Evolutionary conservation across 1,139 yeast genomes (phyloP).

Genomic region (Suhomyces wounanorum): DNA sequence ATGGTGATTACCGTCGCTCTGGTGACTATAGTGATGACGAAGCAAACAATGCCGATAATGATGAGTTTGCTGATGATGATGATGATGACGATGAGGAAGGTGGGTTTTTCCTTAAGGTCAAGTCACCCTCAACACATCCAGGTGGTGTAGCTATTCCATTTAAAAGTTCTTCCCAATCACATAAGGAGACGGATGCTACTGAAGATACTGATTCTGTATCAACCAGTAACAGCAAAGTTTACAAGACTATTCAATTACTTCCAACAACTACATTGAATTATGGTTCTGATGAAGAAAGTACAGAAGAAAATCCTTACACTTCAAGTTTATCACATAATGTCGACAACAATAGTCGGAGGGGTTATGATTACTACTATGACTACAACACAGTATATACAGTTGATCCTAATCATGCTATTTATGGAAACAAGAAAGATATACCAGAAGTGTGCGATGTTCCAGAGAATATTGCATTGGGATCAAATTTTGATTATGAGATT

Average conservation of each 20-base stretch:
- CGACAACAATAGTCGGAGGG: slow-evolving; percentile 62
- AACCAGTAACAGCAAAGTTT: slow-evolving; percentile 25
- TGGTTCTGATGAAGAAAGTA: slow-evolving; percentile 69
- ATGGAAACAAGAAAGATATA: slow-evolving; percentile 28
- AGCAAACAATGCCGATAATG: slow-evolving; percentile 21
- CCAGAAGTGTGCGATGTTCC: slow-evolving; percentile 51
- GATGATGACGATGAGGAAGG: slow-evolving; percentile 65
- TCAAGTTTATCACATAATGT: slow-evolving; percentile 78
- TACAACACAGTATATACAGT: slow-evolving; percentile 78
- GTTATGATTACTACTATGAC: slow-evolving; percentile 83
- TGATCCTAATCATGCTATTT: slow-evolving; percentile 52
- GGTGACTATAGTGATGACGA: neutral
- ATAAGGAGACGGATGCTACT: slow-evolving; percentile 16
- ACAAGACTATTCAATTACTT: slow-evolving; percentile 65
- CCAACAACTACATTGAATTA: slow-evolving; percentile 84
- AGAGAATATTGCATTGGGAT: slow-evolving; percentile 45
- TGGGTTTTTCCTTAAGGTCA: slow-evolving; percentile 65
- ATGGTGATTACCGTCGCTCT: slow-evolving; percentile 5
- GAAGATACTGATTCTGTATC: slow-evolving; percentile 33
- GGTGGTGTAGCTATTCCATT: slow-evolving; percentile 18
- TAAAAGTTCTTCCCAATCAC: slow-evolving; percentile 8
- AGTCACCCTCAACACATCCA: slow-evolving; percentile 39
- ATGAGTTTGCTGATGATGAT: slow-evolving; percentile 40
- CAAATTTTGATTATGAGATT: slow-evolving; percentile 41
- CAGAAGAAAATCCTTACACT: slow-evolving; percentile 53